phyloP scores from a whole-genome alignment of 768 basidiomycete species.

The Kwoniella bestiolae region DNA sequence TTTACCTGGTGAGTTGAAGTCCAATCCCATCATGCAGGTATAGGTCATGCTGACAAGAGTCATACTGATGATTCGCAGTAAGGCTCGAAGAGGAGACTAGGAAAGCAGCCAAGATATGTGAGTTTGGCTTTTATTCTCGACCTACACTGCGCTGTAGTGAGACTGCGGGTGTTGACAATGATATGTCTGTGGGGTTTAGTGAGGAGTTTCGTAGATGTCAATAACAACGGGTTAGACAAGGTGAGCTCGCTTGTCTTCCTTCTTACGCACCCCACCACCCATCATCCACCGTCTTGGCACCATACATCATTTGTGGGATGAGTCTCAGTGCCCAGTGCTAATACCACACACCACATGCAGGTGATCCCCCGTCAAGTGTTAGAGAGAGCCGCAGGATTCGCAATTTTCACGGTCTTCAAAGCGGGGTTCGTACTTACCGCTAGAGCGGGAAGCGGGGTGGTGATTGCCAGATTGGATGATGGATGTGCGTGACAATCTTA shows the following conservation, averaged over 20 bases:
- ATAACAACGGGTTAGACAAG: constrained; percentile 83
- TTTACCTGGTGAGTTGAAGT: constrained; percentile 29
- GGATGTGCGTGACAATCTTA: constrained; percentile 81
- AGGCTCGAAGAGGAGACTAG: constrained; percentile 76
- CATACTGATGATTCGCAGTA: constrained; percentile 55
- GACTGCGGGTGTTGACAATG: too few relatives aligned
- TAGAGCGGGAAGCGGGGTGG: constrained; percentile 81
- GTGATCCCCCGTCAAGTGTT: constrained; percentile 66
- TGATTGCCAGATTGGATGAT: constrained; percentile 79
- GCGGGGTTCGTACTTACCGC: constrained; percentile 71
- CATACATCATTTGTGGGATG: not conserved
- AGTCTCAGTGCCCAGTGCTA: too few relatives aligned
- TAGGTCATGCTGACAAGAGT: constrained; percentile 1
- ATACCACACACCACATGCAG: too few relatives aligned
- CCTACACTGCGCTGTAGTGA: not conserved
- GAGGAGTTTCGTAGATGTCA: constrained; percentile 77
- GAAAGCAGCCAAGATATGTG: constrained; percentile 87
- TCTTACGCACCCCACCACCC: not conserved
- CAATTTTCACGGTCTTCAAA: constrained; percentile 60
- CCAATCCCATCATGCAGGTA: too few relatives aligned
- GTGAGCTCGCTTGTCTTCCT: constrained; percentile 53
- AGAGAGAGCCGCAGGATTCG: constrained; percentile 72
- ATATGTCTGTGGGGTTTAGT: constrained; percentile 61
- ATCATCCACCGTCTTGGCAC: constrained; percentile 4
- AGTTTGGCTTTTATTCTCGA: constrained; percentile 41